Evolutionary conservation across 441 rosid genomes (phyloP).

Genomic region (California macrophylla): DNA sequence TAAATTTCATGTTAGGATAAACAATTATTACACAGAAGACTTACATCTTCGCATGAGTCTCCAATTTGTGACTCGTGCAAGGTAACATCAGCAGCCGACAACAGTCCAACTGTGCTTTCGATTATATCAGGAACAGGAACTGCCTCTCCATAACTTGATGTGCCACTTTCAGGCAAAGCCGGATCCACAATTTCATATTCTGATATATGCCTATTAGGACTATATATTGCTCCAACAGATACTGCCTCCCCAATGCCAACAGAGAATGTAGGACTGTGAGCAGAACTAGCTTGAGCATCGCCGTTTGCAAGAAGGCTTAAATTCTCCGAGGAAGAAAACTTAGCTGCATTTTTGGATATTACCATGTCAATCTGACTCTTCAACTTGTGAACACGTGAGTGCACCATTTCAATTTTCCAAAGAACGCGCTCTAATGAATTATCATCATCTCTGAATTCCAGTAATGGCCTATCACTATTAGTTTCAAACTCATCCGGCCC

Average conservation of each 20-base stretch:
- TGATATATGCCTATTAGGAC: conserved; percentile 34
- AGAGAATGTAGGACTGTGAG: conserved; percentile 73
- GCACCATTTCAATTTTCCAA: conserved; percentile 50
- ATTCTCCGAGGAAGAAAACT: conserved; percentile 82
- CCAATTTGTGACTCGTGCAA: conserved; percentile 48
- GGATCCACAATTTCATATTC: conserved; percentile 50
- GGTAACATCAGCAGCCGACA: conserved; percentile 71
- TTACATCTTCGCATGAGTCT: conserved; percentile 66
- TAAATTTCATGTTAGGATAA: too few species aligned
- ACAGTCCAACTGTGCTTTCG: conserved; percentile 78
- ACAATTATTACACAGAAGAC: conserved; percentile 16
- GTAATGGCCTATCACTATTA: conserved; percentile 29
- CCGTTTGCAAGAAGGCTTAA: conserved; percentile 60
- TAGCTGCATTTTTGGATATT: conserved; percentile 56
- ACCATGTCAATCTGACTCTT: conserved; percentile 50
- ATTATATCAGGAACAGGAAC: conserved; percentile 77
- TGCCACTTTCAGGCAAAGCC: conserved; percentile 47
- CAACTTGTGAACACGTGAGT: conserved; percentile 54
- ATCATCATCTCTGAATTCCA: conserved; percentile 44
- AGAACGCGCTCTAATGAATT: conserved; percentile 50
- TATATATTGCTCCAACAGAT: conserved; percentile 41
- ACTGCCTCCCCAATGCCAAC: conserved; percentile 55
- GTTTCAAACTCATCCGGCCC: conserved; percentile 29
- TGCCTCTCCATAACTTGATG: conserved; percentile 52
- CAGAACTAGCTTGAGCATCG: conserved; percentile 63